phyloP scores from a whole-genome alignment of 2,329 filamentous ascomycete species.

The Rhinocladiella mackenziei region DNA sequence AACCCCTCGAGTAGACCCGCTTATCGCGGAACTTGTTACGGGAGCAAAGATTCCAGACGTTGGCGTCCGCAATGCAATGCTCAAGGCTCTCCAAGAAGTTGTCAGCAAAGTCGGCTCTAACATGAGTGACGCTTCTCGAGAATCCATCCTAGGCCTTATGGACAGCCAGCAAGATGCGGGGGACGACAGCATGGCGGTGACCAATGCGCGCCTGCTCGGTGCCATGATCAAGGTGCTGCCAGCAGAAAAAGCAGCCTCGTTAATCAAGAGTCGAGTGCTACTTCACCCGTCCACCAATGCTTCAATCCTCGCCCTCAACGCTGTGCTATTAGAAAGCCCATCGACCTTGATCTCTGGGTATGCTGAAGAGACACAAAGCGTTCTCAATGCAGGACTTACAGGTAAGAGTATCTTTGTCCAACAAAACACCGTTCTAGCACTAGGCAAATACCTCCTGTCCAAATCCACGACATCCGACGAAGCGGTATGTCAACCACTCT shows the following conservation, averaged over 20 bases:
- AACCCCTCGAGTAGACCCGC: constrained; percentile 88
- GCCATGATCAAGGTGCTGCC: constrained; percentile 85
- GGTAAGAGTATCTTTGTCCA: constrained; percentile 77
- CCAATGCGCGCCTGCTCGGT: constrained; percentile 83
- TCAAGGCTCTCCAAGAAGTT: constrained; percentile 94
- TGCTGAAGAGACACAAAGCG: constrained; percentile 68
- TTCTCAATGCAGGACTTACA: constrained; percentile 74
- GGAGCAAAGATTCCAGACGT: constrained; percentile 84
- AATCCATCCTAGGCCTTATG: constrained; percentile 81
- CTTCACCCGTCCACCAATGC: constrained; percentile 69
- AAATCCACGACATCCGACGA: constrained; percentile 47
- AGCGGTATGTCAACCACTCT: constrained; percentile 72
- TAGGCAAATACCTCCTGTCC: constrained; percentile 27
- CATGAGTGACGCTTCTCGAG: constrained; percentile 87
- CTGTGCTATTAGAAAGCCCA: constrained; percentile 77
- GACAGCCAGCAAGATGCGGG: constrained; percentile 75
- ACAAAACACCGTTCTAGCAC: constrained; percentile 28
- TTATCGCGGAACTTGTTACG: constrained; percentile 89
- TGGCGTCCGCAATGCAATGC: constrained; percentile 90
- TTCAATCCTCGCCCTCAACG: constrained; percentile 82
- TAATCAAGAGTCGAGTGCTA: constrained; percentile 72
- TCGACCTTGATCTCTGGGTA: constrained; percentile 64
- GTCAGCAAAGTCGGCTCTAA: constrained; percentile 90
- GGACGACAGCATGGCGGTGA: constrained; percentile 73
- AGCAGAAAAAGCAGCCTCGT: constrained; percentile 58